Evolutionary conservation across 495 filamentous ascomycete species (phyloP).

Genomic region (Trichoderma erinaceum): DNA sequence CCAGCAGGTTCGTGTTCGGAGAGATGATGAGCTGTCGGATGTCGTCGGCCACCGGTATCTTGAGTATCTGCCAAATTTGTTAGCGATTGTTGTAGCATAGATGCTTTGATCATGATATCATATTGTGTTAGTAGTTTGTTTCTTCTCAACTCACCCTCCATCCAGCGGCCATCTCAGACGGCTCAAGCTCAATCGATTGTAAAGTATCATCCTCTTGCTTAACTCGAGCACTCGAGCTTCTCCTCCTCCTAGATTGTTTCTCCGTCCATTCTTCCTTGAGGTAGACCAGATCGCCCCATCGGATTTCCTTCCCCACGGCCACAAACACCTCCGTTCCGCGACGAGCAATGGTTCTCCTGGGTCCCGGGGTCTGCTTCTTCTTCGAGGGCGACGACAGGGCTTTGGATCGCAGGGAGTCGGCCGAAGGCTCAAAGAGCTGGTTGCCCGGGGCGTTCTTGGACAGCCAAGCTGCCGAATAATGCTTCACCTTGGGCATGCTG

Average conservation of each 20-base stretch:
- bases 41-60: constrained; percentile 61
- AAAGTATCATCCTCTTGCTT: constrained; percentile 12
- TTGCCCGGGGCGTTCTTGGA: constrained; percentile 66
- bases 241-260: constrained; percentile 31
- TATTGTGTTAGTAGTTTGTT: neutral
- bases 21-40: constrained; percentile 80
- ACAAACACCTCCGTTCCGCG: constrained; percentile 77
- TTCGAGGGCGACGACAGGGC: constrained; percentile 23
- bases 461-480: constrained; percentile 79
- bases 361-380: constrained; percentile 43
- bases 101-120: neutral
- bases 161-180: constrained; percentile 32
- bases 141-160: constrained; percentile 37
- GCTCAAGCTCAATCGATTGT: constrained; percentile 19
- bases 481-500: constrained; percentile 71
- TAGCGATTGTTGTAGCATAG: constrained; percentile 16
- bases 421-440: constrained; percentile 54
- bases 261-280: constrained; percentile 68
- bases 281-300: constrained; percentile 72
- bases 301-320: constrained; percentile 75
- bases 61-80: constrained; percentile 50
- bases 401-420: constrained; percentile 23
- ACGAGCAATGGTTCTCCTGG: constrained; percentile 62
- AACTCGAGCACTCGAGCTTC: constrained; percentile 27
- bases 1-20: constrained; percentile 69